phyloP scores from a whole-genome alignment of 495 filamentous ascomycete species.

The Parachaetomium inaequale region DNA sequence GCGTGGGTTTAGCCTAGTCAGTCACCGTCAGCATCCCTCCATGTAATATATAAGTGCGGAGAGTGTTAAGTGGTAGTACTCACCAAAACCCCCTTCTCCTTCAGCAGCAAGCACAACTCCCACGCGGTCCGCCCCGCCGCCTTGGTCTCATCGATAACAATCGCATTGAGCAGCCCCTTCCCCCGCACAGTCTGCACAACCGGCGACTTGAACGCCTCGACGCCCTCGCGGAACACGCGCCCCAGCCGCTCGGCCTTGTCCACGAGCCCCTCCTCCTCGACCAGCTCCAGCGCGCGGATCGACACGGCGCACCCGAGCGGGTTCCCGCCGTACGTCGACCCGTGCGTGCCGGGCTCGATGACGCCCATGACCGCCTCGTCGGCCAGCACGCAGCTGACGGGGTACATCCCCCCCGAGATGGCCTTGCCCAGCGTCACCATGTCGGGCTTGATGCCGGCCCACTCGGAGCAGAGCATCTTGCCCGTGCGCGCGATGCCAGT shows the following conservation, averaged over 20 bases:
- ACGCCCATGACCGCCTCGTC: constrained; percentile 93
- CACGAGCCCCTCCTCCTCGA: constrained; percentile 86
- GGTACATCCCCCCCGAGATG: constrained; percentile 97
- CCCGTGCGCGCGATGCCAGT: constrained; percentile 95
- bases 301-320: constrained; percentile 95
- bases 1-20: constrained; percentile 88
- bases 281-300: constrained; percentile 90
- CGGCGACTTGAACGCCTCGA: constrained; percentile 65
- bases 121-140: constrained; percentile 85
- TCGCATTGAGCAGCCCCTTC: constrained; percentile 92
- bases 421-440: constrained; percentile 94
- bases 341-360: constrained; percentile 95
- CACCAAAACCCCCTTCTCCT: constrained; percentile 92
- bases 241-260: constrained; percentile 77
- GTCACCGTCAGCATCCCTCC: not conserved
- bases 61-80: constrained; percentile 22
- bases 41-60: not conserved
- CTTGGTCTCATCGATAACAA: constrained; percentile 87
- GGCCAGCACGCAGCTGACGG: constrained; percentile 88
- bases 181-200: constrained; percentile 82
- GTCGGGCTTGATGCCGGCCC: constrained; percentile 93
- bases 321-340: constrained; percentile 96
- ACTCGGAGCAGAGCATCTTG: constrained; percentile 87
- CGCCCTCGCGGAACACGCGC: constrained; percentile 74
- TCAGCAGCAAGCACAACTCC: constrained; percentile 94